Base-by-base conservation (phyloP, 2,329 filamentous ascomycete genomes). In the Colletotrichum musae region DNA sequence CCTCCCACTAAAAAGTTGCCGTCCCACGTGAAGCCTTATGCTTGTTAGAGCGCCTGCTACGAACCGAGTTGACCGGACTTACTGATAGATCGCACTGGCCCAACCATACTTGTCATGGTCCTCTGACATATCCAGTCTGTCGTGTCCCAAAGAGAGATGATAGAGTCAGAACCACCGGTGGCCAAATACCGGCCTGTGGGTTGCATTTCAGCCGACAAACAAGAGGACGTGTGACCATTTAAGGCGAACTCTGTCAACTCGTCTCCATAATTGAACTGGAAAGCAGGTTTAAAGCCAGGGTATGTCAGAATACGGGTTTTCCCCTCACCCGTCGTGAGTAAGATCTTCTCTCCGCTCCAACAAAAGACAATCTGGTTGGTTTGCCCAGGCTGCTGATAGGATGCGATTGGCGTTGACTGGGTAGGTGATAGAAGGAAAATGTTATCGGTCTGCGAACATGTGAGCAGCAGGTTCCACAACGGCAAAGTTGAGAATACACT, bases 61-160 rank as follows among this genome's bases (percentile, higher is more conserved):
- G 28, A 24, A 9, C 43, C 15, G 2, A 18, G 16, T 10, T 16
- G 28, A 36, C 26, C 5, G 5, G 56, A 81, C 86, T 70, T 79
- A 89, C 88, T 89, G 65, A 95, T 85, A 76, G 88, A 93, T 75
- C 89, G 87, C 32, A 95, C 90, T 3, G 92, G 89, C 1, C 91
- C 91, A 10, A 87, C 85, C 83, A 93, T 92, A 73, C 88, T 86
- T 43, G 89, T 89, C 50, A 94, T 84, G 1, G 92, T 94, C 70
- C 91, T 87, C 75, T 91, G 87, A 76, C 92, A 94, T 64, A 93
- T 89, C 92, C 92, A 94, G 73, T 93, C 90, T 48, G 86, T 86
- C 4, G 93, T 94, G 75, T 95, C 92, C 91, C 93, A 95, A 3
- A 95, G 83, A 5, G 91, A 86, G 72, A 95, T 92, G 58, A 94